Base-by-base conservation (phyloP, 2,329 filamentous ascomycete genomes). In the Ophiostoma himal-ulmi region DNA sequence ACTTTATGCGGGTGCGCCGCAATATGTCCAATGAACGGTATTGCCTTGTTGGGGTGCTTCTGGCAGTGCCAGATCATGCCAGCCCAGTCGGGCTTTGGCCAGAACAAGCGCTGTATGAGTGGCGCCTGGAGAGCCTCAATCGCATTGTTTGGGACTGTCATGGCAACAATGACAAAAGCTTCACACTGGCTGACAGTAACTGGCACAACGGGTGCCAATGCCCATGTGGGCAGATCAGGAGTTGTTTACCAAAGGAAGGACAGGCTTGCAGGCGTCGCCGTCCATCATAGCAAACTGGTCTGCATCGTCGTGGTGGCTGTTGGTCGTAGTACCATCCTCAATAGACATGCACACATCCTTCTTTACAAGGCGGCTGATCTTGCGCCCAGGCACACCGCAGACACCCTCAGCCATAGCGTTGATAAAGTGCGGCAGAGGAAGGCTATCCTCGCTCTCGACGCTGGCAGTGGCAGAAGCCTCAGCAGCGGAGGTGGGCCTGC, bases 251-350 rank as follows among this genome's bases (percentile, higher is more conserved):
- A 73, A 48, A 2, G 52, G 26, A 20, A 72, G 66, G 0, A 8
- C 20, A 1, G 73, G 71, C 34, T 57, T 57, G 57, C 73, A 73
- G 20, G 41, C 36, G 5, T 48, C 41, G 34, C 37, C 36, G 68
- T 73, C 68, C 26, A 72, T 70, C 0, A 67, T 22, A 17, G 70
- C 69, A 22, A 73, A 73, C 71, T 73, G 71, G 36, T 71, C 68
- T 2, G 41, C 1, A n/a, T 73, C 68, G 44, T 71, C 71, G 68
- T 69, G 71, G 60, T 73, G 71, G n/a, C 73, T 68, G 65, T 73
- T 73, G 6, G 37, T 6, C 1, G 71, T 71, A 3, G 2, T 5
- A 8, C 71, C 72, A 0, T 52, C 41, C n/a, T 72, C 72, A 14
- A 72, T 26, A n/a, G 62, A 67, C 36, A 73, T 57, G 67, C 72